Evolutionary conservation across 2,329 filamentous ascomycete species (phyloP), one percentile per base, ranked within the genome.

Genomic region (Microcera coccophila): DNA sequence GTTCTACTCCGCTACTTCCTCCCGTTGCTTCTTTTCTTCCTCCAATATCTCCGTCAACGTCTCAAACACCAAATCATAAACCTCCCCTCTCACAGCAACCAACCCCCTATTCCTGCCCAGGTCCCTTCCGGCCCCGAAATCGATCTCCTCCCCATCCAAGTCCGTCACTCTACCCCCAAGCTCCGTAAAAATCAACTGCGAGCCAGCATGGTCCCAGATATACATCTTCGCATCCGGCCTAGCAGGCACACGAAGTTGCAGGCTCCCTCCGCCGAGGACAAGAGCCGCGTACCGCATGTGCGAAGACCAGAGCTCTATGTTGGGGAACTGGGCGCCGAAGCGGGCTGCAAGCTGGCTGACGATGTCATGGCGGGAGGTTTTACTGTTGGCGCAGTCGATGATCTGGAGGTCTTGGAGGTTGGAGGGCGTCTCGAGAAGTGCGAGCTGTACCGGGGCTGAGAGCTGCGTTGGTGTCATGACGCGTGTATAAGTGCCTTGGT

Each of bases 121-220:
- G 11, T 59, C 54, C 33, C 66, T 55, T 1, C 66, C 66, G 1
- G 58, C 61, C 17, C 60, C 59, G 50, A 69, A 69, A 28, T 69
- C 62, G 3, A 68, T 60, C 1, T 48, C 40, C 33, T 49, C 50
- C 7, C 65, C 66, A 15, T 69, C 63, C 40, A 69, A 61, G 41
- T 81, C 77, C 0, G 75, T 78, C 35, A 80, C 65, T 42, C 62
- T 65, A 16, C 77, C 77, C 1, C 77, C 77, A 1, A 73, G 62
- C 59, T 81, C 77, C 42, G 75, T 71, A 42, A 78, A 74, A 21
- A 80, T 62, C 43, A 81, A 62, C 69, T 79, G 78, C 1, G 76
- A 75, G 5, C 76, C 77, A 0, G 76, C 76, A 47, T 81, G 77
- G 48, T 81, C 77, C 77, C 76, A 70, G 28, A 68, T 54, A 38